These are phyloP conservation scores for Triticum monococcum DNA, from an alignment of 176 grass and related monocot genomes.

Conservation along the genomic window DNA sequence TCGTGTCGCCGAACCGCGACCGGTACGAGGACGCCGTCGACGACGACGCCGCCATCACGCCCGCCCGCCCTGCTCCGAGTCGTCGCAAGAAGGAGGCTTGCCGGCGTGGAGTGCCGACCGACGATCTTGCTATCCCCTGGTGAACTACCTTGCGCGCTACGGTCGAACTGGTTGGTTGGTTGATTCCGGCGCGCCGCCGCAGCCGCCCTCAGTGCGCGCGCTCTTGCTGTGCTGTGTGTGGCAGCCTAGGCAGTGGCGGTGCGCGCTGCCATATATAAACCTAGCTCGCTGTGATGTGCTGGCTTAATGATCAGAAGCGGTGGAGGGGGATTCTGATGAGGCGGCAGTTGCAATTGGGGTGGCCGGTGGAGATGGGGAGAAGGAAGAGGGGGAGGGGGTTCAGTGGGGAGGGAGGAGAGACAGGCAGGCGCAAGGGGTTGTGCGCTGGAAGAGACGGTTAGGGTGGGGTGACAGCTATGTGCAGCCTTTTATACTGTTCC, in stretches of 20 bases:
- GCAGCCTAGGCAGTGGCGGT: not conserved
- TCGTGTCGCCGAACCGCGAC: slow-evolving; percentile 91
- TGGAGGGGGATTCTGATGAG: slow-evolving; percentile 27
- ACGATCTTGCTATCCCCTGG: not conserved
- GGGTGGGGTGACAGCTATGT: slow-evolving; percentile 44
- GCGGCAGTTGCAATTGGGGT: not conserved
- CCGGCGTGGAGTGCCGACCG: not conserved
- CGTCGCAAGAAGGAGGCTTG: not conserved
- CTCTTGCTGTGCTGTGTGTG: not conserved
- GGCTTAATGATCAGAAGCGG: slow-evolving; percentile 37
- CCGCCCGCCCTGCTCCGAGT: not conserved
- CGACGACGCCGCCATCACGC: slow-evolving; percentile 22
- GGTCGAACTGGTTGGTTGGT: not conserved
- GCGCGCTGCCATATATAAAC: not conserved
- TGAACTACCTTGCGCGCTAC: not conserved
- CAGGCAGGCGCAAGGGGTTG: slow-evolving; percentile 26
- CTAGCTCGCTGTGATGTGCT: slow-evolving; percentile 6
- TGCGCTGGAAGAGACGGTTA: slow-evolving; percentile 51
- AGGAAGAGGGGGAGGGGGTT: not conserved
- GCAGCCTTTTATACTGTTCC: not conserved
- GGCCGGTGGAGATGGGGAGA: not conserved
- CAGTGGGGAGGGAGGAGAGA: not conserved
- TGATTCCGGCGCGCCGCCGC: slow-evolving; percentile 8
- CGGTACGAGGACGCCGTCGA: slow-evolving; percentile 28
- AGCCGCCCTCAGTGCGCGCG: not conserved